phyloP scores from a whole-genome alignment of 805 yeast species.

The Wickerhamiella nectarea region DNA sequence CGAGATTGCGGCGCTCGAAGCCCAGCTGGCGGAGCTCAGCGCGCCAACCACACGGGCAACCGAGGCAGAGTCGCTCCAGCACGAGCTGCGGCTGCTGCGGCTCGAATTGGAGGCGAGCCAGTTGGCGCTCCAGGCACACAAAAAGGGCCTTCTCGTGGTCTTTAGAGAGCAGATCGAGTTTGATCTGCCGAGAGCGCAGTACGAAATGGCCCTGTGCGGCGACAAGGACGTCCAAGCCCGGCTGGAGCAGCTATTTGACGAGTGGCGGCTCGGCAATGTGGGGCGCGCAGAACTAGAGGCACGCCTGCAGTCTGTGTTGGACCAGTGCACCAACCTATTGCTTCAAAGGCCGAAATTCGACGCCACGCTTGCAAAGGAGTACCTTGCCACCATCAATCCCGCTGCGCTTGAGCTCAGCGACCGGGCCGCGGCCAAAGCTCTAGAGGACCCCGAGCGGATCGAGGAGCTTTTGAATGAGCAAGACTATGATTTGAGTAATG shows the following conservation, averaged over 20 bases:
- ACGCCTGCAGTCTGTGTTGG: not conserved
- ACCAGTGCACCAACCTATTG: not conserved
- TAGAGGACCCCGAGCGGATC: slow-evolving; percentile 2
- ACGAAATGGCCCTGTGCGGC: not conserved
- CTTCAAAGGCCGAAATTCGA: not conserved
- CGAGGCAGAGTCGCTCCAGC: slow-evolving; percentile 14
- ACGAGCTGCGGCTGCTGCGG: not conserved
- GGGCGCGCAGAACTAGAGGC: not conserved
- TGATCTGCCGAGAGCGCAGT: not conserved
- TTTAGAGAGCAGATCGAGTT: not conserved
- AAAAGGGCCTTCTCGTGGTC: not conserved
- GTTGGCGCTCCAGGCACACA: slow-evolving; percentile 1
- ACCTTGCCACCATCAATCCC: not conserved
- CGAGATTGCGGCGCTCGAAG: slow-evolving; percentile 32
- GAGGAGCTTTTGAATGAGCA: not conserved
- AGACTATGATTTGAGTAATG: not conserved
- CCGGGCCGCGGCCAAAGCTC: not conserved
- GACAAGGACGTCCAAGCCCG: not conserved
- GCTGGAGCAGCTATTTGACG: slow-evolving; percentile 3
- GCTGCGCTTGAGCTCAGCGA: not conserved
- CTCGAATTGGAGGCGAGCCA: slow-evolving; percentile 7
- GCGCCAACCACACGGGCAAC: slow-evolving; percentile 13
- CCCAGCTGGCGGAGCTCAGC: slow-evolving; percentile 25
- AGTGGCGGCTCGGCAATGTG: slow-evolving; percentile 4
- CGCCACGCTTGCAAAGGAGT: not conserved